Evolutionary conservation across 2,329 filamentous ascomycete genomes (phyloP).

Genomic region (Dothistroma septosporum): DNA sequence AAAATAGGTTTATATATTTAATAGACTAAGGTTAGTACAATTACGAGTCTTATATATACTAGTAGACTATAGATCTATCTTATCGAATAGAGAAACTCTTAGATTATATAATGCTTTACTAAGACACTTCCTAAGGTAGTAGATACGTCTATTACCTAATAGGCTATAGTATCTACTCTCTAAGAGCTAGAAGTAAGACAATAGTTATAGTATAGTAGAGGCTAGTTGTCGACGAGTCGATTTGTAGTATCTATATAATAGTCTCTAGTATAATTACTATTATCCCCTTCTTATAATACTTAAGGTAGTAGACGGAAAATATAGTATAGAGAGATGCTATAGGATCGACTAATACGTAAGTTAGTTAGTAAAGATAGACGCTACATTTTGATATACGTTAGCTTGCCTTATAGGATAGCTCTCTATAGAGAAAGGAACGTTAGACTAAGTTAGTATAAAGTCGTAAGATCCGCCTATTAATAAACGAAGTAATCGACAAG

Average conservation of each 20-base stretch:
- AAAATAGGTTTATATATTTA: neutral
- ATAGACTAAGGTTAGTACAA: slow-evolving; percentile 2
- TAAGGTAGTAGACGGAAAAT: neutral
- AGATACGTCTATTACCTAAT: neutral
- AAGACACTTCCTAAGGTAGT: neutral
- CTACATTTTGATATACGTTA: neutral
- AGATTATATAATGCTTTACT: neutral
- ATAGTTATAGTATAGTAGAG: neutral
- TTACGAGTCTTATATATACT: slow-evolving; percentile 3
- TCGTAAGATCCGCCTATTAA: no score
- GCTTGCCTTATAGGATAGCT: neutral
- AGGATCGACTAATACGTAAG: no score
- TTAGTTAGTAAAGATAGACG: neutral
- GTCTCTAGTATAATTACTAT: neutral
- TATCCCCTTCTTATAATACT: slow-evolving; percentile 1
- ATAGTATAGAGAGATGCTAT: neutral
- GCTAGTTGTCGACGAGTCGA: neutral
- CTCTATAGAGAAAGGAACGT: no score
- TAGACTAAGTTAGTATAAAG: no score
- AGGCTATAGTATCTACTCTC: neutral
- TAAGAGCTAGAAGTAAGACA: neutral
- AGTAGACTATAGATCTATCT: slow-evolving; percentile 2
- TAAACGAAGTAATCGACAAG: no score
- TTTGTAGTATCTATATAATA: slow-evolving; percentile 2
- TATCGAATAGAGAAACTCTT: slow-evolving; percentile 1